A percentile compares a stretch with the other conserved stretches of the same genome.
These are phyloP conservation scores for Pittosporum tobira DNA, from an alignment of 129 eudicot genomes.

Conservation along the genomic window DNA sequence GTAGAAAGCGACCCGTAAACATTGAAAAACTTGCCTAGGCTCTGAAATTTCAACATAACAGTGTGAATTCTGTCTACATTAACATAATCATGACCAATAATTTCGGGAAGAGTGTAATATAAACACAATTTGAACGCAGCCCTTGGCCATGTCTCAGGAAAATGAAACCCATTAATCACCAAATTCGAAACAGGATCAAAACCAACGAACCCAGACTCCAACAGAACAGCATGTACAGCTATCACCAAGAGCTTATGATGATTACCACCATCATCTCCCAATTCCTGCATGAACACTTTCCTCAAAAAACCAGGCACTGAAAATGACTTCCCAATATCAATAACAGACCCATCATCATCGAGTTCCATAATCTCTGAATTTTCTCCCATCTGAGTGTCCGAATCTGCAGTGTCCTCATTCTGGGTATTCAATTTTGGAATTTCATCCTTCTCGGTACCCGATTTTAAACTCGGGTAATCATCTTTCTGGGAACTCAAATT, in stretches of 20 bases:
- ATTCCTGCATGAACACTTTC: conserved; percentile 50
- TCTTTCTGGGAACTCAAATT: conserved; percentile 14
- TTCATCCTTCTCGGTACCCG: conserved; percentile 8
- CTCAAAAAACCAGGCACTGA: conserved; percentile 72
- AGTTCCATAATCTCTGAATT: conserved; percentile 40
- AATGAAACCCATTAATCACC: conserved; percentile 29
- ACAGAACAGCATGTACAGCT: conserved; percentile 69
- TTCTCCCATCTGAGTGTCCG: conserved; percentile 17
- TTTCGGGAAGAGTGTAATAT: conserved; percentile 56
- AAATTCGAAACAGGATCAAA: conserved; percentile 32
- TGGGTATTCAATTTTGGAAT: conserved; percentile 2
- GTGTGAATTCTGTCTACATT: conserved; percentile 1
- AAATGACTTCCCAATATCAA: conserved; percentile 36
- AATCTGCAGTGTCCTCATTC: conserved; percentile 8
- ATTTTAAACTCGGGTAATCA: background rate
- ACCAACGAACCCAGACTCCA: conserved; percentile 72
- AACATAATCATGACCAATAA: conserved; percentile 6
- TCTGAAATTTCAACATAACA: conserved; percentile 58
- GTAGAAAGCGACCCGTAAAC: conserved; percentile 59
- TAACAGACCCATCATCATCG: conserved; percentile 21
- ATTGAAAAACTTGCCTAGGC: conserved; percentile 41
- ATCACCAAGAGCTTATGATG: conserved; percentile 49
- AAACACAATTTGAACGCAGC: conserved; percentile 32
- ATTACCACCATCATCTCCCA: conserved; percentile 41
- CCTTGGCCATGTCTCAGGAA: conserved; percentile 37